These are phyloP conservation scores for Neurospora cerealis DNA, from an alignment of 495 filamentous ascomycete genomes.

Conservation along the genomic window DNA sequence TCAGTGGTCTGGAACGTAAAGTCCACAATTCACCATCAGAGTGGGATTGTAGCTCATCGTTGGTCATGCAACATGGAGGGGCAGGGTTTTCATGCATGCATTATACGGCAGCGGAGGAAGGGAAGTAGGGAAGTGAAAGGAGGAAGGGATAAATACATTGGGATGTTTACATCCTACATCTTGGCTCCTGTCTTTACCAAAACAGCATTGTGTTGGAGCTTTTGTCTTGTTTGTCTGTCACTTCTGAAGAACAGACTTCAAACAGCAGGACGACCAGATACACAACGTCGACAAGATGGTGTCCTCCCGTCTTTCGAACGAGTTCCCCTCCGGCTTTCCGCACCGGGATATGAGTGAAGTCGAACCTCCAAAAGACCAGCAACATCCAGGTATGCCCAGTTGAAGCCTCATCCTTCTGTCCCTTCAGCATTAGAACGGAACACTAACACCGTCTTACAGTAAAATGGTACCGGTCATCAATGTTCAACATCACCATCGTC, in stretches of 20 bases:
- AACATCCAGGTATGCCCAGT: constrained; percentile 9
- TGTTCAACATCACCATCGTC: constrained; percentile 54
- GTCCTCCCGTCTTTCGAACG: neutral
- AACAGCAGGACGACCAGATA: neutral
- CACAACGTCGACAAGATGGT: neutral
- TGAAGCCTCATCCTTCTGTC: neutral
- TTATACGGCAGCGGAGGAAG: neutral
- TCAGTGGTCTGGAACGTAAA: neutral
- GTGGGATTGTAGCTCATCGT: neutral
- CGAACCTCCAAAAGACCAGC: constrained; percentile 15
- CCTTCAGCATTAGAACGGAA: neutral
- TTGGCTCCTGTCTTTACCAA: neutral
- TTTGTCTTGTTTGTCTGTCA: neutral
- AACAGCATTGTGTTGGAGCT: neutral
- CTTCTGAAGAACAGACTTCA: neutral
- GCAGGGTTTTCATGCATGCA: neutral
- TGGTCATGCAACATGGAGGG: neutral
- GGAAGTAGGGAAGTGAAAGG: neutral
- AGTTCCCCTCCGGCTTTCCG: neutral
- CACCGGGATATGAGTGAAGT: constrained; percentile 3
- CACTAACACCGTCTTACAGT: constrained; percentile 23
- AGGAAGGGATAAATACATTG: neutral
- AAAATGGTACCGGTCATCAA: constrained; percentile 56
- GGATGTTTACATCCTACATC: neutral
- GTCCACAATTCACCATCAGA: neutral